phyloP scores from a whole-genome alignment of 2,329 filamentous ascomycete genomes.

The Penicillium sp. region DNA sequence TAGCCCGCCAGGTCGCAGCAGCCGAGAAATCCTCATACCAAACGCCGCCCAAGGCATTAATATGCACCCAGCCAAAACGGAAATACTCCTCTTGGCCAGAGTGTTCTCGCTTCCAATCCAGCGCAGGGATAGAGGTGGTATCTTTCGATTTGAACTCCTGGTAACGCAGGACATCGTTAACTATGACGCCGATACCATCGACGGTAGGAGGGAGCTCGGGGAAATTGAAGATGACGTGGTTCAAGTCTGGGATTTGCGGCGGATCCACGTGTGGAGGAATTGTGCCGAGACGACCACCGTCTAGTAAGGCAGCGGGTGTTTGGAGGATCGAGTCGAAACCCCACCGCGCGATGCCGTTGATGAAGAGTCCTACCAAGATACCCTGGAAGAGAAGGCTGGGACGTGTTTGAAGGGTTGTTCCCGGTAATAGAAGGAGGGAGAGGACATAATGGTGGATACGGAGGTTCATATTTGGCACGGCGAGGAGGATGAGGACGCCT shows the following conservation, averaged over 20 bases:
- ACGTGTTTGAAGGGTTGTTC: constrained; percentile 63
- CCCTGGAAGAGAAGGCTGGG: constrained; percentile 64
- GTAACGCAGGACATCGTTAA: constrained; percentile 66
- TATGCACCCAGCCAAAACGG: constrained; percentile 47
- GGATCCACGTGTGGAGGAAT: constrained; percentile 35
- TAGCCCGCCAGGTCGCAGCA: constrained; percentile 34
- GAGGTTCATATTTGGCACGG: constrained; percentile 61
- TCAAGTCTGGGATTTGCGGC: constrained; percentile 22
- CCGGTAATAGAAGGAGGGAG: constrained; percentile 61
- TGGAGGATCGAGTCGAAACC: constrained; percentile 65
- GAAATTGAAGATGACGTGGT: constrained; percentile 43
- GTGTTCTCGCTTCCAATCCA: constrained; percentile 40
- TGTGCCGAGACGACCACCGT: constrained; percentile 40
- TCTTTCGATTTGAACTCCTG: constrained; percentile 54
- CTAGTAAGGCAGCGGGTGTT: constrained; percentile 56
- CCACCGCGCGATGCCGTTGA: constrained; percentile 68
- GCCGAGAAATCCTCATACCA: constrained; percentile 48
- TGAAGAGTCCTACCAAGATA: constrained; percentile 64
- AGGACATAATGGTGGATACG: constrained; percentile 70
- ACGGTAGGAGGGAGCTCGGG: constrained; percentile 33
- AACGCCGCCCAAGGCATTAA: constrained; percentile 39
- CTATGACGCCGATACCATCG: constrained; percentile 62
- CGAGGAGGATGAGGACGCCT: constrained; percentile 53
- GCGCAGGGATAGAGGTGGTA: constrained; percentile 26
- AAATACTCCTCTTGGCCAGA: constrained; percentile 43